Evolutionary conservation across 2,329 filamentous ascomycete species (phyloP), one percentile per base, ranked within the genome.

Genomic region (Ceratocystis huliohia): DNA sequence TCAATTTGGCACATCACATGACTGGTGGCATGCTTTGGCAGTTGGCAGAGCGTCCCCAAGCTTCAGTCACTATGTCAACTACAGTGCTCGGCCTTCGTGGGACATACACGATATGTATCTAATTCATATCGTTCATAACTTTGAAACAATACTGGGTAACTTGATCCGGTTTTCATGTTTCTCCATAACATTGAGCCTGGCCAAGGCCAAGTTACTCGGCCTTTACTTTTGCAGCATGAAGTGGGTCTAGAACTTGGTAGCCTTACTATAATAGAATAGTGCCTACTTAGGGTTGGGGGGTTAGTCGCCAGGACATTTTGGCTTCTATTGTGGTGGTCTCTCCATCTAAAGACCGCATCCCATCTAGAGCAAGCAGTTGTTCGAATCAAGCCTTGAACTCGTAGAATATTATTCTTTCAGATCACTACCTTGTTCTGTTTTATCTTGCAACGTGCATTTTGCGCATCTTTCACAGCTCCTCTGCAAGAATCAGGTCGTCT

Each of bases 291-390:
- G 53, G 53, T 57, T 57, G 28, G 28, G 3, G 28, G 53, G 28
- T 57, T 57, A 17, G 53, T 28, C 15, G 10, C 53, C 5, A 57
- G 53, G 53, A 28, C 53, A 57, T 57, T 57, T 57, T 57, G 53
- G 53, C 53, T 57, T 57, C 53, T n/a, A 50, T 10, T 20, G 48
- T 50, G 48, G 28, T 13, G 5, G 20, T 57, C 22, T 25, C 25
- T 57, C 30, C 17, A 33, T 33, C 53, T n/a, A 30, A 57, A 57
- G 53, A 57, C 53, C 53, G 53, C 53, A 57, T 17, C 17, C 1
- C 2, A 57, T 25, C 53, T 13, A 13, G 53, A n/a, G 13, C 10
- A 41, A 33, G 53, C 22, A 57, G 30, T 30, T 30, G 28, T 57
- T 57, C 22, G 28, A 41, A 41, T 33, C 15, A 13, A 33, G 53